Evolutionary conservation across 176 grass and related monocot genomes (phyloP).

Genomic region (Eleusine coracana): DNA sequence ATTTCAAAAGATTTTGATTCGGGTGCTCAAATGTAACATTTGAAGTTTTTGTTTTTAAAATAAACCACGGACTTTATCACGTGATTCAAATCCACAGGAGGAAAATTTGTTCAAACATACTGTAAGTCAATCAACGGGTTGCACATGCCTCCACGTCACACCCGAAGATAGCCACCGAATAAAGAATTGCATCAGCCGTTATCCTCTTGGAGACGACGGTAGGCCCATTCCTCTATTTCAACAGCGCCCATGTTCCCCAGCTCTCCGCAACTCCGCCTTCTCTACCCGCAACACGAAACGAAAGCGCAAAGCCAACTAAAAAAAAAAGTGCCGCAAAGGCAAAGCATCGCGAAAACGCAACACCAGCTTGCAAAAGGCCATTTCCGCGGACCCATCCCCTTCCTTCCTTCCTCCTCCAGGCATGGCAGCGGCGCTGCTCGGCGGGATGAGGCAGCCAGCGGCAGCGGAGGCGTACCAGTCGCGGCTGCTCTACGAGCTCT

Average conservation of each 20-base stretch:
- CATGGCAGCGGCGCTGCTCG: conserved; percentile 5
- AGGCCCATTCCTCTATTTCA: conserved; percentile 39
- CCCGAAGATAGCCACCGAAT: not conserved
- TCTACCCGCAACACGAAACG: conserved; percentile 1
- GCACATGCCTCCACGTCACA: not conserved
- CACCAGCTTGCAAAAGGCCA: not conserved
- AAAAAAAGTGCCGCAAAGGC: not conserved
- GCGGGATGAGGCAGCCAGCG: conserved; percentile 46
- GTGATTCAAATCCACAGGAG: not conserved
- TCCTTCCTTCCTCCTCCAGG: not conserved
- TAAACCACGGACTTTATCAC: not conserved
- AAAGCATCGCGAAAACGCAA: not conserved
- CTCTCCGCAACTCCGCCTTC: not conserved
- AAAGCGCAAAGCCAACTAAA: conserved; percentile 6
- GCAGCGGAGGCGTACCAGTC: conserved; percentile 51
- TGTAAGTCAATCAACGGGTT: not conserved
- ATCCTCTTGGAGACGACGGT: not conserved
- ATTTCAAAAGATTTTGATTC: not conserved
- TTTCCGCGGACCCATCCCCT: not conserved
- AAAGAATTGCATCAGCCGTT: not conserved
- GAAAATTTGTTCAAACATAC: not conserved
- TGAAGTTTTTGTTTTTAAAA: not conserved
- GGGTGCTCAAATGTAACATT: not conserved
- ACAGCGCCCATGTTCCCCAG: not conserved
- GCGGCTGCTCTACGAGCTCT: conserved; percentile 74